These are phyloP conservation scores for Hapsidospora chrysogenum DNA, from an alignment of 495 filamentous ascomycete genomes.

Conservation along the genomic window DNA sequence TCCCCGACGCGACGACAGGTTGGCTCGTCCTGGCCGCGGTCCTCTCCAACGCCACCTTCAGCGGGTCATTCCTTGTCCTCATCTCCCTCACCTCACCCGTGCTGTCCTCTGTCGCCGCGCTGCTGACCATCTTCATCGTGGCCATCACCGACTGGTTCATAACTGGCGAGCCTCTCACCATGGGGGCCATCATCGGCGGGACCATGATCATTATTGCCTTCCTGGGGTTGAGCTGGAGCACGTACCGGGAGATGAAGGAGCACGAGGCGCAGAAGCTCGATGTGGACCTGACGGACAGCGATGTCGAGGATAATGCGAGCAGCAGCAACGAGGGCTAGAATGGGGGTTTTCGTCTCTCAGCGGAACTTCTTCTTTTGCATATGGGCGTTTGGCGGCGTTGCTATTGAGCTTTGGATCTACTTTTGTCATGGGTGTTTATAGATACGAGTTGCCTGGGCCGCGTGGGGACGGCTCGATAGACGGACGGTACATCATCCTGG, in stretches of 20 bases:
- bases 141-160: constrained; percentile 78
- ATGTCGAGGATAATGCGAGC: constrained; percentile 17
- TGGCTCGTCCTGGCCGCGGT: constrained; percentile 69
- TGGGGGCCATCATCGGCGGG: constrained; percentile 66
- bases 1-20: constrained; percentile 59
- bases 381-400: too few relatives aligned
- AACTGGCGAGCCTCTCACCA: constrained; percentile 55
- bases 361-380: neutral
- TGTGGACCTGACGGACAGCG: constrained; percentile 9
- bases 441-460: too few relatives aligned
- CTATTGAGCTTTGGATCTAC: too few relatives aligned
- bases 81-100: constrained; percentile 89
- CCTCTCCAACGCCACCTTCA: constrained; percentile 72
- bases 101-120: constrained; percentile 73
- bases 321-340: constrained; percentile 3
- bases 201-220: constrained; percentile 77
- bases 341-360: neutral
- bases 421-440: too few relatives aligned
- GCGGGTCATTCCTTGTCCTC: constrained; percentile 82
- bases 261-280: constrained; percentile 40
- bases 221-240: constrained; percentile 71
- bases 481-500: too few relatives aligned
- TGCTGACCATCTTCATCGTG: constrained; percentile 93
- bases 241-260: constrained; percentile 81
- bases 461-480: too few relatives aligned